Evolutionary conservation across 306 rosid species (phyloP).

Genomic region (Adenanthera pavonina): DNA sequence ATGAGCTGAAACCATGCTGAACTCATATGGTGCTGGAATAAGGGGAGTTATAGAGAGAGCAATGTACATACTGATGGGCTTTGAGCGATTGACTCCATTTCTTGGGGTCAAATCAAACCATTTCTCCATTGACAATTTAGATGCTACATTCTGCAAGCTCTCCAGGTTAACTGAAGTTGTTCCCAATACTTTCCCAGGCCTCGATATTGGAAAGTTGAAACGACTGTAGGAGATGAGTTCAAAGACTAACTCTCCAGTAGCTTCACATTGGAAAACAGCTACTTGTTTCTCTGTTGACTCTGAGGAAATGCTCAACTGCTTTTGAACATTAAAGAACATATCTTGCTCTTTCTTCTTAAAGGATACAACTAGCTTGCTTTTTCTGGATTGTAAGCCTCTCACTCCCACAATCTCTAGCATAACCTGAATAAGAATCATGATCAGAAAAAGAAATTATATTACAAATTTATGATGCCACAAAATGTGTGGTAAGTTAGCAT

Average conservation of each 20-base stretch:
- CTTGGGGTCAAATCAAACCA: constrained; percentile 47
- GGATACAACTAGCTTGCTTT: constrained; percentile 42
- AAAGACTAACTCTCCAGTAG: constrained; percentile 45
- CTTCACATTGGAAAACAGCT: constrained; percentile 50
- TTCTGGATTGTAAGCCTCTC: constrained; percentile 39
- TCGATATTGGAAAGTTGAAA: constrained; percentile 27
- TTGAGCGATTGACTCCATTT: constrained; percentile 11
- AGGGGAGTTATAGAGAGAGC: constrained; percentile 49
- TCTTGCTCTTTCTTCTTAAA: constrained; percentile 44
- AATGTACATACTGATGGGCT: constrained; percentile 40
- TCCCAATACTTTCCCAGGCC: constrained; percentile 42
- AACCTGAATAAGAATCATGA: constrained; percentile 45
- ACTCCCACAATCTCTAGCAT: constrained; percentile 57
- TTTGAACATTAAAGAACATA: constrained; percentile 34
- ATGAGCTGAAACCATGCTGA: constrained; percentile 35
- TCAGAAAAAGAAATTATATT: background rate
- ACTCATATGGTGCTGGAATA: constrained; percentile 40
- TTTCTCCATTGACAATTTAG: constrained; percentile 39
- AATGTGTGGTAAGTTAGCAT: background rate
- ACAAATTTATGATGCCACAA: background rate
- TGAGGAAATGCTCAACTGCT: constrained; percentile 36
- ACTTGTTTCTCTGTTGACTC: constrained; percentile 43
- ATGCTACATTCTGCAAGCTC: constrained; percentile 38
- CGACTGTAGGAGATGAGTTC: constrained; percentile 41
- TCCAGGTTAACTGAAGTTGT: constrained; percentile 41